Evolutionary conservation across 2,329 filamentous ascomycete species (phyloP), one percentile per base, ranked within the genome.

Genomic region (Paraphaeosphaeria sporulosa): DNA sequence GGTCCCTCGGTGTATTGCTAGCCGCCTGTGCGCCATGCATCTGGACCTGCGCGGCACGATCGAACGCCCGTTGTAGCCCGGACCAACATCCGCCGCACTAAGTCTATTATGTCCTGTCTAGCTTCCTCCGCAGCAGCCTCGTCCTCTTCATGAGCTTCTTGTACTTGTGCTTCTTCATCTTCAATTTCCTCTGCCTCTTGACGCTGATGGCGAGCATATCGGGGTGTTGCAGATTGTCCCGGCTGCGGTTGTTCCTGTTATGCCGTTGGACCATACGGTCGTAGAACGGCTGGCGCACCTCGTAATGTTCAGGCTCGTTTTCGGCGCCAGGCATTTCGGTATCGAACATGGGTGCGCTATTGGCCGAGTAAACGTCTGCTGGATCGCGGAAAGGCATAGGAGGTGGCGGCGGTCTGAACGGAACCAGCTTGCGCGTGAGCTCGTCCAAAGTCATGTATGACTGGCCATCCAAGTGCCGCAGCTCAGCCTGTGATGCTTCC

Each of bases 121-220:
- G 84, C 83, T 94, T 96, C 76, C 93, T 89, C 76, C 94, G 90
- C 83, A 93, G 80, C 77, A 92, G 94, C 78, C 94, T 88, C 74
- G 94, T 97, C 80, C 89, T 87, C 85, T 90, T 92, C 91, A 97
- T 93, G 69, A 98, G 84, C 88, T 99, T 99, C 93, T 97, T 98
- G 82, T 97, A 97, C 89, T 99, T 99, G 87, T 98, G 94, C 88
- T 98, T 99, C 91, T 99, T 99, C 94, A 99, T 99, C 88, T 93
- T 97, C 75, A 97, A 83, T 83, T 95, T 96, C 76, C 93, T 86
- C 81, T 96, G 93, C 79, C 95, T 87, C 85, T 90, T 93, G 70
- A 97, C 94, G 75, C 92, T 96, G 76, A 99, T 93, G 65, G 93
- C 87, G 62, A 89, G 82, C 90, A 97, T 94, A 61, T 78, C 71